Percentiles rank a stretch among this genome's conserved stretches.
phyloP scores from a whole-genome alignment of 2,329 filamentous ascomycete species.

The Aspergillus sp. region DNA sequence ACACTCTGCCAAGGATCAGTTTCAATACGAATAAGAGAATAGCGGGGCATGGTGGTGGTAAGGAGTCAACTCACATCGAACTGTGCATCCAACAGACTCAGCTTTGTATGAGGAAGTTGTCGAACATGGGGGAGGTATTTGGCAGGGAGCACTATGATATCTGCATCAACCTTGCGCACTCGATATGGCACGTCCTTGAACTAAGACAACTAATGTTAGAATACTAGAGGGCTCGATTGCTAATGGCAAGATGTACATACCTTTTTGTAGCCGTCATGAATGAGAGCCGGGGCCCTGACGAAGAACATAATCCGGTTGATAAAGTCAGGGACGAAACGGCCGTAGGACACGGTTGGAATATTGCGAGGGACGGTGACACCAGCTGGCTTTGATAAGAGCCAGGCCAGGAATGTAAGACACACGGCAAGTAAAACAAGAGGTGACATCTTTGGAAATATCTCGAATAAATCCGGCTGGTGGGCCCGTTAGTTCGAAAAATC shows the following conservation, averaged over 20 bases:
- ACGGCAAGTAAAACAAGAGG: background rate
- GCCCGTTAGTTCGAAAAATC: too few relatives aligned
- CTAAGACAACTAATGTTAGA: conserved; percentile 12
- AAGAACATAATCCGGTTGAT: conserved; percentile 29
- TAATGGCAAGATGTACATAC: conserved; percentile 16
- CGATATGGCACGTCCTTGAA: conserved; percentile 28
- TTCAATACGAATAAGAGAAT: background rate
- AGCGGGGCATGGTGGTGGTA: too few relatives aligned
- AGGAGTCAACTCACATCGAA: conserved; percentile 22
- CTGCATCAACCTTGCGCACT: conserved; percentile 29
- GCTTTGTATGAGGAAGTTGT: conserved; percentile 13
- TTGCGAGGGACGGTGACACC: background rate
- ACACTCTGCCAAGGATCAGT: conserved; percentile 21
- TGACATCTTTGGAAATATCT: background rate
- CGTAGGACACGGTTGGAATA: conserved; percentile 25
- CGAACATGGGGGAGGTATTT: conserved; percentile 29
- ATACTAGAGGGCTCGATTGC: background rate
- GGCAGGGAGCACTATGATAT: conserved; percentile 28
- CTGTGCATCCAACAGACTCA: conserved; percentile 31
- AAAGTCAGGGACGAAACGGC: conserved; percentile 21
- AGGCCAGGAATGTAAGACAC: background rate
- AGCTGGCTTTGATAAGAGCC: background rate
- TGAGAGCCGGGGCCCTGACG: conserved; percentile 21
- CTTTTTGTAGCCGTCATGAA: conserved; percentile 28
- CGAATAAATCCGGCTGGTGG: background rate